Conservation (phyloP, 169 alveolate species). For the Hepatocystis sp. region DNA sequence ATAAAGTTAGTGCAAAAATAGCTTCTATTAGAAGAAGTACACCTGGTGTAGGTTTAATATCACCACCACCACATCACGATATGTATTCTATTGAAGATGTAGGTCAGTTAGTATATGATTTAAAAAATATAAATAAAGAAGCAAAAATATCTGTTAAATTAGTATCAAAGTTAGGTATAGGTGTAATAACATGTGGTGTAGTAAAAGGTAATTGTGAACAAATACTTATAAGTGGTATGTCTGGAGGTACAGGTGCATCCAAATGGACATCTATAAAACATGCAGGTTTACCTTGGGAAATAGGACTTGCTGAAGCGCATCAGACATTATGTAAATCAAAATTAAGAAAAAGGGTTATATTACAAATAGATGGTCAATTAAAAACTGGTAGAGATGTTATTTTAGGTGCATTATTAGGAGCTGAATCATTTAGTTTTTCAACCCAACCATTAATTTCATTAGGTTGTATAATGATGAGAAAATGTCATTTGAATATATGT, state of each 20-base stretch:
- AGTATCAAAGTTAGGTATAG: conserved; percentile 87
- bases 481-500: conserved; percentile 88
- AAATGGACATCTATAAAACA: conserved; percentile 86
- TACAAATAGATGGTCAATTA: conserved; percentile 86
- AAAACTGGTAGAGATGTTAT: conserved; percentile 86
- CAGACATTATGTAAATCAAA: conserved; percentile 79
- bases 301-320: conserved; percentile 89
- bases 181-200: conserved; percentile 85
- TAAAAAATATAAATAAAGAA: conserved; percentile 84
- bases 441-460: conserved; percentile 85
- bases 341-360: conserved; percentile 80
- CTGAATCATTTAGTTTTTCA: conserved; percentile 85
- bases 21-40: conserved; percentile 86
- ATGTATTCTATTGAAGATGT: conserved; percentile 89
- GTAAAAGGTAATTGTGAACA: conserved; percentile 88
- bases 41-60: conserved; percentile 86
- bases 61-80: conserved; percentile 91
- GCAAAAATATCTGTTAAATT: conserved; percentile 85
- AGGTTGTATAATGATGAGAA: conserved; percentile 90
- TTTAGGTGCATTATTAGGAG: conserved; percentile 85
- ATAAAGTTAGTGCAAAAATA: conserved; percentile 86
- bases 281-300: conserved; percentile 89
- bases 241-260: conserved; percentile 90
- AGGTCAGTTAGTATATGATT: conserved; percentile 84
- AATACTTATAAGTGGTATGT: conserved; percentile 83